These are phyloP conservation scores for Scutellaria galericulata DNA, from an alignment of 257 asterid genomes.

Conservation along the genomic window DNA sequence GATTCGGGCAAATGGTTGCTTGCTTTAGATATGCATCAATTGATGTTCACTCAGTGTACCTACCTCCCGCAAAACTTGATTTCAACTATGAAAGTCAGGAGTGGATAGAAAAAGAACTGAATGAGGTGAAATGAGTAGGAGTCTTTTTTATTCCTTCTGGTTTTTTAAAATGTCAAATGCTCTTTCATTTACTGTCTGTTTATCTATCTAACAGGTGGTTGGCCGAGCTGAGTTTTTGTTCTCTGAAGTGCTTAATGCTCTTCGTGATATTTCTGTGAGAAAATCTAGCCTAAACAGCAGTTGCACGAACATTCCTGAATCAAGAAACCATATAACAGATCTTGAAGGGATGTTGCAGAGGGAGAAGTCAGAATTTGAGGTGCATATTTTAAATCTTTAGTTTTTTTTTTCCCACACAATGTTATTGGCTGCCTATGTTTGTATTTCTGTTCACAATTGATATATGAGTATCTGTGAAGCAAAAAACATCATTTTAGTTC, in stretches of 20 bases:
- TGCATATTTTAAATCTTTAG: constrained; percentile 41
- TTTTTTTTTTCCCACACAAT: constrained; percentile 16
- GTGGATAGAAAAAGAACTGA: constrained; percentile 78
- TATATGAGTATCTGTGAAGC: constrained; percentile 25
- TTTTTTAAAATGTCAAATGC: constrained; percentile 30
- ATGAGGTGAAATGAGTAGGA: constrained; percentile 57
- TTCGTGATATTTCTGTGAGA: constrained; percentile 58
- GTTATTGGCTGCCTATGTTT: constrained; percentile 9
- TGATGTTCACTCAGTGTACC: constrained; percentile 89
- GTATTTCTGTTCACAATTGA: constrained; percentile 5
- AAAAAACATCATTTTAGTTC: background rate
- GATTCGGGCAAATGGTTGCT: constrained; percentile 96
- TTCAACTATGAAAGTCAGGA: constrained; percentile 82
- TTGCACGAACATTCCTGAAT: constrained; percentile 46
- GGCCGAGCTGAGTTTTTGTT: constrained; percentile 83
- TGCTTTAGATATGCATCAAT: constrained; percentile 99
- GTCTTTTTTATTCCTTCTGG: constrained; percentile 8
- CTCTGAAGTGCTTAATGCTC: constrained; percentile 74
- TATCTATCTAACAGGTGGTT: constrained; percentile 62
- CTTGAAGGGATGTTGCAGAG: constrained; percentile 74
- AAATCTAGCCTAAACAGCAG: constrained; percentile 40
- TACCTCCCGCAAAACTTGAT: constrained; percentile 88
- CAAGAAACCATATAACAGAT: constrained; percentile 62
- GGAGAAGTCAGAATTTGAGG: constrained; percentile 91
- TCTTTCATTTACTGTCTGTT: constrained; percentile 25